Base-by-base conservation (phyloP, 2,329 filamentous ascomycete genomes). In the Blumeriella jaapii region DNA sequence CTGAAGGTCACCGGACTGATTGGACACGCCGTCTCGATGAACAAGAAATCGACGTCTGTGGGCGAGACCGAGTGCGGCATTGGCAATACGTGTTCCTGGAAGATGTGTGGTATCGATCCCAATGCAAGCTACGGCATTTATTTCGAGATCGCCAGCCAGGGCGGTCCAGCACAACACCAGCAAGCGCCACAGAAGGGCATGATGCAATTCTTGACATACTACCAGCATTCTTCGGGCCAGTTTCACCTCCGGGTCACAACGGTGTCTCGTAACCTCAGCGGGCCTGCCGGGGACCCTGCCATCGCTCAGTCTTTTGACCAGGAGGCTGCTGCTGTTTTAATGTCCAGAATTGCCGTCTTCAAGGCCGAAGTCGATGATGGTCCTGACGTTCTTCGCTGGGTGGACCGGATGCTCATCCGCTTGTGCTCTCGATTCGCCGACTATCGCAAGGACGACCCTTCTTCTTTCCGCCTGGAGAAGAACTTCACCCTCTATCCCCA, bases 301-400 rank as follows among this genome's bases (percentile, higher is more conserved):
- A 83, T 98, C 49, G 87, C 91, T 6, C 89, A 95, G 52, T 95
- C 89, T 0, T 98, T 98, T 57, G 91, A 98, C 50, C 91, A 98
- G 59, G 91, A 98, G 66, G 91, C 91, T 27, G 87, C 91, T 3
- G 91, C 91, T 14, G 91, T 96, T 12, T 73, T 98, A 28, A 98
- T 98, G 91, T 93, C 89, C n/a, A 75, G 91, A 47, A 98, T 98
- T 59, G 91, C 91, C 6, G 91, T 96, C 31, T 98, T 94, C 69
- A 98, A 96, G 65, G 87, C 91, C 1, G 91, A 98, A 57, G 87
- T 96, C 16, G 91, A 98, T 51, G 91, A 98, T 56, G 91, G 91
- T 0, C 91, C 91, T n/a, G 91, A 98, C 59, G 89, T 98, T 16
- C 70, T 98, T 37, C 77, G 91, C 56, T 98, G 91, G 91, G 91